Evolutionary conservation across 208 protist genomes (phyloP).

Genomic region (Acanthamoeba healyi): DNA sequence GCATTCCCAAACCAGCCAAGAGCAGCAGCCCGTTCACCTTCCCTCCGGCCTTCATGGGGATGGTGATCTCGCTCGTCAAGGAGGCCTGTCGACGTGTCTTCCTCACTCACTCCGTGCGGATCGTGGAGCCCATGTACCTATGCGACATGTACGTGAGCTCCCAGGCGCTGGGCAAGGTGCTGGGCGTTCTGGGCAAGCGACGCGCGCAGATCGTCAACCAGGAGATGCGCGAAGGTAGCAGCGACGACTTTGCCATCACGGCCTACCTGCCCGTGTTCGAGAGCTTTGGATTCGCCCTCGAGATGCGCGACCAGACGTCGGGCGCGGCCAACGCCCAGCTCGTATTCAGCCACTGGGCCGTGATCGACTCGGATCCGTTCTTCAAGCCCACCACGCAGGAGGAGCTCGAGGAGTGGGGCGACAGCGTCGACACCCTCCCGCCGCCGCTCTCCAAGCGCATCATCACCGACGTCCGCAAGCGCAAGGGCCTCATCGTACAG

Average conservation of each 20-base stretch:
- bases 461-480: slow-evolving; percentile 89
- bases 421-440: slow-evolving; percentile 86
- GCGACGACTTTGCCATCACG: slow-evolving; percentile 96
- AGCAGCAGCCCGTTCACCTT: background rate
- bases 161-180: slow-evolving; percentile 89
- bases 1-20: slow-evolving; percentile 21
- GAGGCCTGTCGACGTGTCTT: slow-evolving; percentile 17
- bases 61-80: slow-evolving; percentile 59
- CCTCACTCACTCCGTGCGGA: slow-evolving; percentile 41
- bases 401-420: slow-evolving; percentile 36
- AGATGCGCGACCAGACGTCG: slow-evolving; percentile 94
- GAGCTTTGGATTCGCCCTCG: slow-evolving; percentile 97
- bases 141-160: slow-evolving; percentile 87
- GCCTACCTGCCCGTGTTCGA: slow-evolving; percentile 97
- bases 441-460: slow-evolving; percentile 83
- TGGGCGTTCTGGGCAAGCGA: slow-evolving; percentile 81
- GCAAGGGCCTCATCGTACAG: slow-evolving; percentile 92
- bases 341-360: slow-evolving; percentile 95
- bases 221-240: slow-evolving; percentile 96
- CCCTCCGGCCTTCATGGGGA: slow-evolving; percentile 18
- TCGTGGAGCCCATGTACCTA: slow-evolving; percentile 65
- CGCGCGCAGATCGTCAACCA: slow-evolving; percentile 94
- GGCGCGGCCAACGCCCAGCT: slow-evolving; percentile 96
- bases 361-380: slow-evolving; percentile 96
- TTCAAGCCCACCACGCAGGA: slow-evolving; percentile 97